A percentile compares a stretch with the other conserved stretches of the same genome.
Evolutionary conservation across 108 stramenopile genomes (phyloP).

Genomic region (Nannochloropsis gaditana): DNA sequence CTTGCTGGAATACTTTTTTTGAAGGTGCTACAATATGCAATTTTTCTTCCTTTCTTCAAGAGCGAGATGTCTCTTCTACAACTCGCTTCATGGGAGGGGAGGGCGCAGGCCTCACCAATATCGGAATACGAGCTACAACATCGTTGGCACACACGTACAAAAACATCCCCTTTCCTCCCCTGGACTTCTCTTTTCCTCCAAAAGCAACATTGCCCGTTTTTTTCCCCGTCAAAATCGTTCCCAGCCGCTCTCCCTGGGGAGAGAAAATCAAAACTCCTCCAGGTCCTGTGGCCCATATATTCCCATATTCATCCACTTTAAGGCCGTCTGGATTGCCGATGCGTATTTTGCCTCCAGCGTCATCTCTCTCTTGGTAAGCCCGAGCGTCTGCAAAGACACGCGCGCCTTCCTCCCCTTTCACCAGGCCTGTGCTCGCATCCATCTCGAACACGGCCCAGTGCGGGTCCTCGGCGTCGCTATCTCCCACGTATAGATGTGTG

Average conservation of each 20-base stretch:
- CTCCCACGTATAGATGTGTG: constrained; percentile 46
- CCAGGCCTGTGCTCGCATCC: constrained; percentile 32
- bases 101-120: not conserved
- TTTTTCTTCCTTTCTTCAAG: too few relatives aligned
- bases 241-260: constrained; percentile 45
- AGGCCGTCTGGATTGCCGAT: constrained; percentile 45
- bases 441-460: constrained; percentile 48
- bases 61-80: not conserved
- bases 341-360: not conserved
- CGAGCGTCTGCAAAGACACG: not conserved
- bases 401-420: constrained; percentile 2
- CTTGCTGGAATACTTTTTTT: too few relatives aligned
- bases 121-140: not conserved
- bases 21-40: too few relatives aligned
- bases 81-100: not conserved
- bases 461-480: constrained; percentile 28
- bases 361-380: not conserved
- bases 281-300: constrained; percentile 49
- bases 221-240: constrained; percentile 38
- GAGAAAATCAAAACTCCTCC: constrained; percentile 49
- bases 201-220: constrained; percentile 32
- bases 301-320: constrained; percentile 51
- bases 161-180: not conserved
- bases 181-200: not conserved
- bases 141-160: constrained; percentile 14